phyloP scores from a whole-genome alignment of 768 basidiomycete genomes.

The Leucocoprinus birnbaumii region DNA sequence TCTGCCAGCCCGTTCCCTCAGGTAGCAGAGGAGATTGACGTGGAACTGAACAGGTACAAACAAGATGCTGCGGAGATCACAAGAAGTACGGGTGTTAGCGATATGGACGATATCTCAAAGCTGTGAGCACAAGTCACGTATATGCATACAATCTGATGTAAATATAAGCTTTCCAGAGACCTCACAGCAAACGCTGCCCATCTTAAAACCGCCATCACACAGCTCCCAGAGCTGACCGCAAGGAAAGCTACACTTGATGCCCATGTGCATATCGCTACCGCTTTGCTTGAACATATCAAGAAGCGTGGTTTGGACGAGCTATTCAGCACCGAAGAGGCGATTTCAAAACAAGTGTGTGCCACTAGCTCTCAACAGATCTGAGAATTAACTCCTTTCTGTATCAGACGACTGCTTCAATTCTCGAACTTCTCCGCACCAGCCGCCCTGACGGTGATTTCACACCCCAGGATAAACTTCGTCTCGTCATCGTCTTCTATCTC shows the following conservation, averaged over 20 bases:
- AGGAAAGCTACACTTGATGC: slow-evolving; percentile 96
- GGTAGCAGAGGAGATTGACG: slow-evolving; percentile 96
- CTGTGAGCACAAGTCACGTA: slow-evolving; percentile 50
- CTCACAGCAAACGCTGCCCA: slow-evolving; percentile 91
- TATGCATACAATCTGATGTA: not conserved
- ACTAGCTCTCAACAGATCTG: not conserved
- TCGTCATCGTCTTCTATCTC: slow-evolving; percentile 94
- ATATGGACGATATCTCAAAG: slow-evolving; percentile 93
- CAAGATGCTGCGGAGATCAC: slow-evolving; percentile 97
- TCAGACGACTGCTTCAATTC: slow-evolving; percentile 74
- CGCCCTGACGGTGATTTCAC: slow-evolving; percentile 65
- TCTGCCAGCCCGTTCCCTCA: slow-evolving; percentile 96
- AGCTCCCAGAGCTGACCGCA: slow-evolving; percentile 93
- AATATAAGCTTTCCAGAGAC: slow-evolving; percentile 47
- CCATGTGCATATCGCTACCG: slow-evolving; percentile 99
- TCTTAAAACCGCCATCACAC: slow-evolving; percentile 95
- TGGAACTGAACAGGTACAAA: slow-evolving; percentile 89
- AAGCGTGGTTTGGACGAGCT: slow-evolving; percentile 91
- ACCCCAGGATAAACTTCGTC: slow-evolving; percentile 84
- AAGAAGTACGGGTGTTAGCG: slow-evolving; percentile 91
- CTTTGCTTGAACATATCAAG: slow-evolving; percentile 93
- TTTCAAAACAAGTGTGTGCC: slow-evolving; percentile 69
- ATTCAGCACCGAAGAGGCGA: slow-evolving; percentile 95
- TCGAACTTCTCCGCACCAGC: slow-evolving; percentile 81
- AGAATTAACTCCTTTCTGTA: not conserved